Base-by-base conservation (phyloP, 2,329 filamentous ascomycete species). In the Aspergillus spinulosporus region DNA sequence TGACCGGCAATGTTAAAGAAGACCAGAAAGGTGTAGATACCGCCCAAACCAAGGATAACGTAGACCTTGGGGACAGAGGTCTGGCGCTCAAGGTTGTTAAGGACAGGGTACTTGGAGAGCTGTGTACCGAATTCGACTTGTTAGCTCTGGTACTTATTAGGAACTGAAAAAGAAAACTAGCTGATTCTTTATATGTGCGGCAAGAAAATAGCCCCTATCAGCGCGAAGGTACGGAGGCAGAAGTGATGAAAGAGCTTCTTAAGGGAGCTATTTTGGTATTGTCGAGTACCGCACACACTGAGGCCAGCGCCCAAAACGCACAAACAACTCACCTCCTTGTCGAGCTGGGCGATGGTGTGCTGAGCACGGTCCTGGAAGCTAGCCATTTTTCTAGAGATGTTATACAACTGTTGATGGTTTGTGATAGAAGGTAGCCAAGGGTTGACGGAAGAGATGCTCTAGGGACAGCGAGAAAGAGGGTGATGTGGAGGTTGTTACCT, bases 1-100 rank as follows among this genome's bases (percentile, higher is more conserved):
- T 84, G 82, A 73, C 85, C 85, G 60, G 82, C 85, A 63, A 88
- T 87, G 79, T 88, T 88, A 78, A 88, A 88, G 78, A 88, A 88
- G 74, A 88, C 80, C 54, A 87, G 78, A 81, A 87, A 87, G 78
- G 86, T 86, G 80, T 88, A 88, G 60, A 87, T 78, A 57, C 82
- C 84, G 62, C 78, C 82, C 54, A 88, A 76, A 64, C 84, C 85
- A 47, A 88, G 83, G 72, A 87, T 75, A 61, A 80, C 82, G 70
- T 88, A 88, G 74, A 86, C 84, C 77, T 88, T 88, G 65, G 85
- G 85, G 54, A 88, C 82, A 57, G 80, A 85, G 67, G 84, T 87
- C 75, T 87, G 84, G 74, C 83, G 81, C 79, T 88, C 85, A 65
- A 88, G 81, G 74, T 87, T 84, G 79, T 86, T 85, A 73, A 88